These are phyloP conservation scores for Porcisia deanei DNA, from an alignment of 208 protist genomes.

Conservation along the genomic window DNA sequence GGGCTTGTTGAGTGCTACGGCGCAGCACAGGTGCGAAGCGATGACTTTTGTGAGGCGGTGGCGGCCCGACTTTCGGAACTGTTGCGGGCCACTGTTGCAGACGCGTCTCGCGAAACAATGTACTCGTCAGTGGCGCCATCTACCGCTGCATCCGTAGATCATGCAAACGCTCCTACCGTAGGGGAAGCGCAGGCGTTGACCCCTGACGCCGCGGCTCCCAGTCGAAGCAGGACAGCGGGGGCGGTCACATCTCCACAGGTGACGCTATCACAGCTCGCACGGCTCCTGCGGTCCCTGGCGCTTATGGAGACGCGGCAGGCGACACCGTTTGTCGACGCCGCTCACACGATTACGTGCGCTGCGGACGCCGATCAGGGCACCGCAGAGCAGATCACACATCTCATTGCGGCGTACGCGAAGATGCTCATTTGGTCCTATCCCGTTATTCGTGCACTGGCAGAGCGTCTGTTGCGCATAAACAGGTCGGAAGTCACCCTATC, in stretches of 20 bases:
- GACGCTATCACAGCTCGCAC: constrained; percentile 42
- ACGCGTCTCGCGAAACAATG: not conserved
- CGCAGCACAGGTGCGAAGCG: constrained; percentile 60
- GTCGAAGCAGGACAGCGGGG: not conserved
- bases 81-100: constrained; percentile 10
- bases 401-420: constrained; percentile 70
- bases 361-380: constrained; percentile 28
- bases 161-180: not conserved
- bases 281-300: constrained; percentile 56
- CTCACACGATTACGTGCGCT: constrained; percentile 36
- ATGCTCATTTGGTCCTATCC: constrained; percentile 82
- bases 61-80: constrained; percentile 41
- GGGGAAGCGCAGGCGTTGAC: too few species aligned
- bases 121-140: not conserved
- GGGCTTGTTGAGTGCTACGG: constrained; percentile 66
- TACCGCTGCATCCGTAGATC: not conserved
- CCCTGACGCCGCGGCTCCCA: not conserved
- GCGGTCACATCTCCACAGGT: not conserved
- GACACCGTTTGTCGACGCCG: constrained; percentile 66
- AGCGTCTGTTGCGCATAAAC: constrained; percentile 28
- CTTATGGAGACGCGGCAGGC: constrained; percentile 58
- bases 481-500: constrained; percentile 34
- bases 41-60: constrained; percentile 69
- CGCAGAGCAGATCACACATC: constrained; percentile 29
- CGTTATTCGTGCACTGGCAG: constrained; percentile 57